Conservation (phyloP, 352 stramenopile genomes). For the Elongisporangium prolatum region DNA sequence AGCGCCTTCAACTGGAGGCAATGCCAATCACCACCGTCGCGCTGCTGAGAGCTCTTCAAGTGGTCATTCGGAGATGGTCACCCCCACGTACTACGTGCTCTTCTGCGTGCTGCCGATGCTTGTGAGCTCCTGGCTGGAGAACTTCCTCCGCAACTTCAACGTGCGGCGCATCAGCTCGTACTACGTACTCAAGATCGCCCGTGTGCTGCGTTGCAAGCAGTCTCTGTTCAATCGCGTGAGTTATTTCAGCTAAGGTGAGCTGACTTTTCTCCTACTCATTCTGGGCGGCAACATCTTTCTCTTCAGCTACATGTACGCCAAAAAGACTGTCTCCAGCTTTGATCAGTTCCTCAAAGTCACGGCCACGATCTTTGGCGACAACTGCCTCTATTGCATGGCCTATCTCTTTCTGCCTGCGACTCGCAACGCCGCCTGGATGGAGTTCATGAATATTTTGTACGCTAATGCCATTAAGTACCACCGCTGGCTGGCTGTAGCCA, state of each 20-base stretch:
- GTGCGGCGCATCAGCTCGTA: slow-evolving; percentile 26
- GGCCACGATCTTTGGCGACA: slow-evolving; percentile 22
- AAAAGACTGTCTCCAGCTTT: slow-evolving; percentile 2
- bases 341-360: slow-evolving; percentile 7
- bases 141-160: slow-evolving; percentile 32
- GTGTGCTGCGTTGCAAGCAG: slow-evolving; percentile 40
- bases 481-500: slow-evolving; percentile 35
- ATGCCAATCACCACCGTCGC: background rate
- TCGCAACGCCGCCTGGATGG: slow-evolving; percentile 47
- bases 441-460: slow-evolving; percentile 54
- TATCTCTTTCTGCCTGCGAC: slow-evolving; percentile 44
- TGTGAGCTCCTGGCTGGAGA: slow-evolving; percentile 27
- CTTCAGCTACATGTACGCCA: slow-evolving; percentile 20
- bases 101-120: slow-evolving; percentile 34
- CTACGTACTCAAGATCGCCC: slow-evolving; percentile 21
- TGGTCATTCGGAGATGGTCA: slow-evolving; percentile 39
- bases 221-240: slow-evolving; percentile 17
- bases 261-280: slow-evolving; percentile 22
- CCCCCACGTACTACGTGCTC: slow-evolving; percentile 44
- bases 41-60: background rate
- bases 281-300: slow-evolving; percentile 24
- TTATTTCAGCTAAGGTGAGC: slow-evolving; percentile 28
- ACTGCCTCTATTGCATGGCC: slow-evolving; percentile 39
- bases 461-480: slow-evolving; percentile 52
- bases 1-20: background rate